Evolutionary conservation across 352 stramenopile species (phyloP).

Genomic region (Lagenidium giganteum): DNA sequence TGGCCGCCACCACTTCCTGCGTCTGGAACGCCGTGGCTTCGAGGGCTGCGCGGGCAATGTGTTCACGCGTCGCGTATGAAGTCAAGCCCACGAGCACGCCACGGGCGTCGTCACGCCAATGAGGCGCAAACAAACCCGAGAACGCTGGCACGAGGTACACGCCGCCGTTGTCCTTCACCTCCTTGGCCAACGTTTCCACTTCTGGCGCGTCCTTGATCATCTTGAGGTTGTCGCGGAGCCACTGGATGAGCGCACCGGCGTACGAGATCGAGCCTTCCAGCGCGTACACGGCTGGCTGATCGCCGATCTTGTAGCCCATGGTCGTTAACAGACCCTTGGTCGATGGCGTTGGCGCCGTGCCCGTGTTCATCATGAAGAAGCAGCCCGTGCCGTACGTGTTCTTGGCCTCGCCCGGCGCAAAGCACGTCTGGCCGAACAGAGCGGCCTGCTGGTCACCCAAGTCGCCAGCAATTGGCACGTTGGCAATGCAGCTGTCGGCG

Average conservation of each 20-base stretch:
- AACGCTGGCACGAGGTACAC: conserved; percentile 99
- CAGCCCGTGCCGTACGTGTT: conserved; percentile 99
- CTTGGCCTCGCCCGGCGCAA: conserved; percentile 93
- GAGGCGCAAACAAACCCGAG: conserved; percentile 95
- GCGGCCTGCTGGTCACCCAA: conserved; percentile 97
- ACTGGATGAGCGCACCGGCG: conserved; percentile 96
- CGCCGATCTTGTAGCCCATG: conserved; percentile 75
- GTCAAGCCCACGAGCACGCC: conserved; percentile 96
- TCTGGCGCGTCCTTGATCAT: conserved; percentile 90
- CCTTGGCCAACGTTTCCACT: conserved; percentile 83
- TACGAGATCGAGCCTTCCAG: conserved; percentile 97
- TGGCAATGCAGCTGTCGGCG: conserved; percentile 58
- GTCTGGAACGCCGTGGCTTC: conserved; percentile 97
- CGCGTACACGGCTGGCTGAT: conserved; percentile 91
- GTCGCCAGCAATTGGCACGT: conserved; percentile 91
- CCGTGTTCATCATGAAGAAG: conserved; percentile 99
- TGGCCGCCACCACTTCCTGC: conserved; percentile 92
- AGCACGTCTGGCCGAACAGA: conserved; percentile 97
- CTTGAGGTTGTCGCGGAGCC: conserved; percentile 97
- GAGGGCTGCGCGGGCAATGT: conserved; percentile 95
- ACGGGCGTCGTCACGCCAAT: conserved; percentile 96
- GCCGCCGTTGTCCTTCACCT: conserved; percentile 91
- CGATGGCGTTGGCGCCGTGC: conserved; percentile 76
- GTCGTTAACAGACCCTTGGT: conserved; percentile 96
- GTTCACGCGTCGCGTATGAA: conserved; percentile 91